Conservation (phyloP, 2,329 filamentous ascomycete genomes). For the Fusarium miscanthi region DNA sequence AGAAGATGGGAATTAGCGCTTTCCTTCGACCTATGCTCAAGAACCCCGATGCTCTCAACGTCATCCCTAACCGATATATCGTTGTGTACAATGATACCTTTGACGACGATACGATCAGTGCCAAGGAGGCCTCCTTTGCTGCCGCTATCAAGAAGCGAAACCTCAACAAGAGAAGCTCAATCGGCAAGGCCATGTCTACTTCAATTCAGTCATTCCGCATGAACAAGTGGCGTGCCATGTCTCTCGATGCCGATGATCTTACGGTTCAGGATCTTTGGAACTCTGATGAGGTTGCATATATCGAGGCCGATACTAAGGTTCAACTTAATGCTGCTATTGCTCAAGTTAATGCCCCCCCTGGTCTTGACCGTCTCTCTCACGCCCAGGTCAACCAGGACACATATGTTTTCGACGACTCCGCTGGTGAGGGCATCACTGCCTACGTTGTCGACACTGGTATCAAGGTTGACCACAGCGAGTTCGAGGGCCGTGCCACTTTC, state of each 20-base stretch:
- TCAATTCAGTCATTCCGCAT: slow-evolving; percentile 60
- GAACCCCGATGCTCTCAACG: slow-evolving; percentile 60
- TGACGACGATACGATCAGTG: slow-evolving; percentile 59
- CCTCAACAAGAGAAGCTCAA: slow-evolving; percentile 61
- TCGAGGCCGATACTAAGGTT: slow-evolving; percentile 65
- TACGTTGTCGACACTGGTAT: slow-evolving; percentile 77
- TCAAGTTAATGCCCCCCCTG: slow-evolving; percentile 65
- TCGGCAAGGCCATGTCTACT: slow-evolving; percentile 61
- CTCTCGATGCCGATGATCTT: slow-evolving; percentile 62
- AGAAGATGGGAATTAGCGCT: slow-evolving; percentile 41
- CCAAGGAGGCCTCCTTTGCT: slow-evolving; percentile 62
- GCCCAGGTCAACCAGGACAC: slow-evolving; percentile 45
- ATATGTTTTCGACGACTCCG: slow-evolving; percentile 62
- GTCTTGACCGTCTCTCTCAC: slow-evolving; percentile 65
- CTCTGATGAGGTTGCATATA: slow-evolving; percentile 61
- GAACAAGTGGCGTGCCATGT: slow-evolving; percentile 63
- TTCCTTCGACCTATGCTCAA: slow-evolving; percentile 56
- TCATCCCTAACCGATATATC: slow-evolving; percentile 70
- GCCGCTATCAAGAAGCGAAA: slow-evolving; percentile 67
- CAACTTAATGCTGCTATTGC: slow-evolving; percentile 56
- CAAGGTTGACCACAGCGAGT: slow-evolving; percentile 64
- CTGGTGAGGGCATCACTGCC: slow-evolving; percentile 66
- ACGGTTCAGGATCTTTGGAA: slow-evolving; percentile 62
- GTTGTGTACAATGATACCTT: slow-evolving; percentile 71
- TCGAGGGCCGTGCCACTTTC: slow-evolving; percentile 65